phyloP scores from a whole-genome alignment of 2,329 filamentous ascomycete genomes.

The Lasiodiplodia gonubiensis region DNA sequence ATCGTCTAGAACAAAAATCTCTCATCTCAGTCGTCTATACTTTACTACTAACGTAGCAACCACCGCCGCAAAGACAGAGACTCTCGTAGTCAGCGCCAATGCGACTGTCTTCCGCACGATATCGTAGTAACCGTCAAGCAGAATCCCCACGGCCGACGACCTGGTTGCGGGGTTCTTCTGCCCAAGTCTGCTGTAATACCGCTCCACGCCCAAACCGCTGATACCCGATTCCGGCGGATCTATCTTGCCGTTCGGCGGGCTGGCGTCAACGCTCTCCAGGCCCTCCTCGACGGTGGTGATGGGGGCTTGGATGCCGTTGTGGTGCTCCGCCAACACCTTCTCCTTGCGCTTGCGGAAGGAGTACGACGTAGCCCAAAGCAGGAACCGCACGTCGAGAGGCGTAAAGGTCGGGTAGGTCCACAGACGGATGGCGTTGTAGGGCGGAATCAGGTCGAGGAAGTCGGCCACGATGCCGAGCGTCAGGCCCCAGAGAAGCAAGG shows the following conservation, averaged over 20 bases:
- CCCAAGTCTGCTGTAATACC: constrained; percentile 42
- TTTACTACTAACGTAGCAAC: background rate
- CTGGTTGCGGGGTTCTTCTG: constrained; percentile 46
- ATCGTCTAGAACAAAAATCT: background rate
- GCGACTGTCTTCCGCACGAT: constrained; percentile 55
- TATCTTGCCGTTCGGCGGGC: constrained; percentile 36
- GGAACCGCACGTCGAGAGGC: constrained; percentile 63
- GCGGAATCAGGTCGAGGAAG: constrained; percentile 71
- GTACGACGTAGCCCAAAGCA: constrained; percentile 66
- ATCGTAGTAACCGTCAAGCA: constrained; percentile 61
- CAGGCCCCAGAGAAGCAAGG: constrained; percentile 70
- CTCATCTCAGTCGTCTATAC: constrained; percentile 23
- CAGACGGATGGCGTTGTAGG: constrained; percentile 64
- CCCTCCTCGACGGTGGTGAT: constrained; percentile 35
- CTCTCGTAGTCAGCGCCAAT: constrained; percentile 48
- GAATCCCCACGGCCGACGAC: constrained; percentile 52
- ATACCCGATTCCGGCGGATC: constrained; percentile 48
- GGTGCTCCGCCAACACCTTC: constrained; percentile 18
- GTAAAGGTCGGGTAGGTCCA: constrained; percentile 75
- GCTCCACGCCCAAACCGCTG: constrained; percentile 52
- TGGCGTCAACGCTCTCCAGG: constrained; percentile 35
- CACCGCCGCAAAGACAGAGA: constrained; percentile 30
- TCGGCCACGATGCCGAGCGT: constrained; percentile 71
- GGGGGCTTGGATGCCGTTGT: background rate
- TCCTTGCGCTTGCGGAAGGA: constrained; percentile 53